phyloP scores from a whole-genome alignment of 805 yeast genomes.

The Metschnikowia lochheadii region DNA sequence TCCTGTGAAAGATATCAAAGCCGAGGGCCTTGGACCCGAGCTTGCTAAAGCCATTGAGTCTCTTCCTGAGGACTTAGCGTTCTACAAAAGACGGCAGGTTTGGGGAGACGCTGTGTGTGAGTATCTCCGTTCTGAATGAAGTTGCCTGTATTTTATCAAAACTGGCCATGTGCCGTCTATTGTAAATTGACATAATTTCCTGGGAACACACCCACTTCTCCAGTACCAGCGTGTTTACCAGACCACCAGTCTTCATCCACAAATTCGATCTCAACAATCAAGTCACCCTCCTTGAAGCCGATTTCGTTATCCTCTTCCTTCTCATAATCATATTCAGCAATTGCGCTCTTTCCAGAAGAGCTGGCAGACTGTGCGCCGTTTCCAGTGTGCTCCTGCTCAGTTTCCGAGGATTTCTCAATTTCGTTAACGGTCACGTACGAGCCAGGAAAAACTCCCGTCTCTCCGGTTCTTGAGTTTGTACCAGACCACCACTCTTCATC shows the following conservation, averaged over 20 bases:
- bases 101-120: slow-evolving; percentile 40
- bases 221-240: slow-evolving; percentile 63
- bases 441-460: slow-evolving; percentile 54
- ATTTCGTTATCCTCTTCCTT: slow-evolving; percentile 93
- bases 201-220: slow-evolving; percentile 85
- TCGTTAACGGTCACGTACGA: slow-evolving; percentile 43
- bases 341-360: slow-evolving; percentile 41
- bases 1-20: slow-evolving; percentile 25
- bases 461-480: slow-evolving; percentile 40
- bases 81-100: slow-evolving; percentile 31
- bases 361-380: slow-evolving; percentile 15
- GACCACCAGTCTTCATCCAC: slow-evolving; percentile 98
- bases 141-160: not conserved
- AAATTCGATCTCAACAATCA: slow-evolving; percentile 76
- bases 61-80: slow-evolving; percentile 36
- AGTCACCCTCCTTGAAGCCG: slow-evolving; percentile 77
- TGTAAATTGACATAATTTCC: slow-evolving; percentile 67
- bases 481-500: slow-evolving; percentile 74
- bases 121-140: slow-evolving; percentile 18
- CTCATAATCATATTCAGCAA: slow-evolving; percentile 75
- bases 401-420: not conserved
- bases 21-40: slow-evolving; percentile 31
- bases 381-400: slow-evolving; percentile 10
- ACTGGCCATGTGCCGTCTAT: not conserved
- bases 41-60: slow-evolving; percentile 31